phyloP scores from a whole-genome alignment of 768 basidiomycete species.

The Russula lepida region DNA sequence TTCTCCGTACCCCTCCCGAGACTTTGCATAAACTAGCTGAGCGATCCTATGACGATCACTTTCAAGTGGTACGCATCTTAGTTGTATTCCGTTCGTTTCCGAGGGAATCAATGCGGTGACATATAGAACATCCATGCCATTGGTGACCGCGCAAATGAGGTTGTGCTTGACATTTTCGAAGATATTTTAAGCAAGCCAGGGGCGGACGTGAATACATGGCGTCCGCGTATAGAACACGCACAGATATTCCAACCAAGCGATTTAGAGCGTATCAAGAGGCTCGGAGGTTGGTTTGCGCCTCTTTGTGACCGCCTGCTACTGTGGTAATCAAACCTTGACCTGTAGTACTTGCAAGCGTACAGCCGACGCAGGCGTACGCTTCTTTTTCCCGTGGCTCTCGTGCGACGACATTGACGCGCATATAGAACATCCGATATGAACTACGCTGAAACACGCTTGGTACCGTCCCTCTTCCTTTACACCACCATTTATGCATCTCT shows the following conservation, averaged over 20 bases:
- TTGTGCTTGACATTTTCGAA: conserved; percentile 80
- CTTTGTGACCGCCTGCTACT: background rate
- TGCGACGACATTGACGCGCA: background rate
- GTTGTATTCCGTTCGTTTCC: background rate
- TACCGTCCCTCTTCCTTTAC: conserved; percentile 25
- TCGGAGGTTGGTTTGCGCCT: conserved; percentile 51
- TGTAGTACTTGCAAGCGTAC: conserved; percentile 84
- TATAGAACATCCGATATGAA: conserved; percentile 80
- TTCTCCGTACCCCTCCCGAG: conserved; percentile 53
- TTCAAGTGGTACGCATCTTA: conserved; percentile 63
- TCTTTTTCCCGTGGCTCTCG: conserved; percentile 15
- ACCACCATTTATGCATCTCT: background rate
- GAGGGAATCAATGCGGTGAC: background rate
- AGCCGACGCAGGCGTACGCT: conserved; percentile 83
- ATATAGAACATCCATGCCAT: conserved; percentile 80
- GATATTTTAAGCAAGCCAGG: conserved; percentile 30
- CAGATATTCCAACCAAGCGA: conserved; percentile 76
- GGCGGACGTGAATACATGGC: conserved; percentile 36
- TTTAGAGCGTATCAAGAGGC: conserved; percentile 53
- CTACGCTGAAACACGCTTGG: conserved; percentile 80
- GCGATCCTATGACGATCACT: conserved; percentile 61
- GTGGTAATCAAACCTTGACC: background rate
- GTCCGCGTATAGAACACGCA: conserved; percentile 87
- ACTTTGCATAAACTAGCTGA: conserved; percentile 46
- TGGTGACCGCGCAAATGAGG: conserved; percentile 79